Evolutionary conservation across 208 protist species (phyloP), one percentile per base, ranked within the genome.

Genomic region (Leptomonas seymouri): DNA sequence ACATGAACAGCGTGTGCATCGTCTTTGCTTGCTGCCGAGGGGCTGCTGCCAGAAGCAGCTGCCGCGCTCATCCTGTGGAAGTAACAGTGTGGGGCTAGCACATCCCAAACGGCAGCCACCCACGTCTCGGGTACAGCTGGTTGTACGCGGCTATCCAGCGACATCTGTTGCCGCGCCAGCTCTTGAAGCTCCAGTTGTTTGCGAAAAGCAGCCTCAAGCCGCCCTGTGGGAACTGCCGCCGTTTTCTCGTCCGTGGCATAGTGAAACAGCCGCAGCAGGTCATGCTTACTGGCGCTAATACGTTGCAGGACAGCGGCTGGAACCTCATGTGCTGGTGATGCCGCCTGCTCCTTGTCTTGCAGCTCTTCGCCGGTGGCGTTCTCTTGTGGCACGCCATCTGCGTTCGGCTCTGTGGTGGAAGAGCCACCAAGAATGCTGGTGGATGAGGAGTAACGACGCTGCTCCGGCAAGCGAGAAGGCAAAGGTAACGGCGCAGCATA

Each of bases 211-310:
- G 60, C 63, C 20, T 70, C 71, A 2, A 71, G n/a, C n/a, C 59
- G 36, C 9, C 3, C 39, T 11, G 54, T 48, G 39, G 55, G 71
- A 18, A 27, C 45, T 6, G 39, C 46, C n/a, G 63, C 57, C 14
- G 71, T 48, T 1, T 8, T 34, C 23, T 66, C 56, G 15, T 59
- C 55, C 0, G 71, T 44, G 30, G 56, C 63, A 28, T 36, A 42
- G 44, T 41, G 71, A 45, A 76, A 48, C 4, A 76, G 71, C 0
- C 71, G 63, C 5, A 70, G 55, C 54, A 76, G 45, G 4, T 66
- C 63, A 1, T 53, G 39, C n/a, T 51, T 56, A 21, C 25, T 9
- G 28, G n/a, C 31, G 42, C 31, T 53, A 41, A 76, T 49, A 16
- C 64, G 71, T 21, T 48, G 62, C 50, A 42, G 16, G 56, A 71